Percentiles rank a stretch among this genome's conserved stretches.
Evolutionary conservation across 352 stramenopile species (phyloP).

Genomic region (Phytophthora colocasiae): DNA sequence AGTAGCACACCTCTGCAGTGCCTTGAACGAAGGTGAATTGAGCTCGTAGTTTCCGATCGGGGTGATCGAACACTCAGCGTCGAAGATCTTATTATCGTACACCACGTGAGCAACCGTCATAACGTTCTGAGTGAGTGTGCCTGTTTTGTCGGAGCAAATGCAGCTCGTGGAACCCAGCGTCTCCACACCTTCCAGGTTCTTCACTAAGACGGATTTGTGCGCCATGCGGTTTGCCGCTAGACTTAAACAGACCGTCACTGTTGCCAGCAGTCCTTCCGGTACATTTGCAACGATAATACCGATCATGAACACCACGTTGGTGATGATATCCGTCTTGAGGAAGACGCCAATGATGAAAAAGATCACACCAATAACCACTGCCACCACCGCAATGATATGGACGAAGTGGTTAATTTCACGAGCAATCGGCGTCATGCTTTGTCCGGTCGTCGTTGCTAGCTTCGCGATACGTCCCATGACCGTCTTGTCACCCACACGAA

Average conservation of each 20-base stretch:
- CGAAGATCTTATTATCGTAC: slow-evolving; percentile 82
- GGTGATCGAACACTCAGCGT: slow-evolving; percentile 82
- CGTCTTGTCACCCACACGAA: slow-evolving; percentile 79
- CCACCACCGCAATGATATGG: slow-evolving; percentile 68
- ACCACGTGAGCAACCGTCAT: slow-evolving; percentile 93
- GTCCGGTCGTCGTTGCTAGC: slow-evolving; percentile 61
- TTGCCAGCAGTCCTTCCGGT: slow-evolving; percentile 91
- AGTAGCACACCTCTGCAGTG: slow-evolving; percentile 84
- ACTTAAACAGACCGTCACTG: slow-evolving; percentile 93
- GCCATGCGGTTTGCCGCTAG: slow-evolving; percentile 91
- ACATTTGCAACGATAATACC: slow-evolving; percentile 97
- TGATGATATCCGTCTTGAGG: slow-evolving; percentile 59
- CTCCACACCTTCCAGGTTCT: slow-evolving; percentile 94
- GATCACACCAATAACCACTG: slow-evolving; percentile 60
- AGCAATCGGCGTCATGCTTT: slow-evolving; percentile 62
- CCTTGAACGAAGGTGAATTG: slow-evolving; percentile 55
- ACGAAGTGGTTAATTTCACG: slow-evolving; percentile 80
- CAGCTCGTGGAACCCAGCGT: slow-evolving; percentile 92
- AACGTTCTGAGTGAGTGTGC: slow-evolving; percentile 94
- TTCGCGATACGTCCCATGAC: slow-evolving; percentile 85
- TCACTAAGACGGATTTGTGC: slow-evolving; percentile 93
- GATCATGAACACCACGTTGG: slow-evolving; percentile 93
- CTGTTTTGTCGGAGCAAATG: slow-evolving; percentile 95
- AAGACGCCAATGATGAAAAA: slow-evolving; percentile 69
- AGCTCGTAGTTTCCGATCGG: slow-evolving; percentile 63